These are phyloP conservation scores for Rubia balearica DNA, from an alignment of 305 asterid genomes.

Conservation along the genomic window DNA sequence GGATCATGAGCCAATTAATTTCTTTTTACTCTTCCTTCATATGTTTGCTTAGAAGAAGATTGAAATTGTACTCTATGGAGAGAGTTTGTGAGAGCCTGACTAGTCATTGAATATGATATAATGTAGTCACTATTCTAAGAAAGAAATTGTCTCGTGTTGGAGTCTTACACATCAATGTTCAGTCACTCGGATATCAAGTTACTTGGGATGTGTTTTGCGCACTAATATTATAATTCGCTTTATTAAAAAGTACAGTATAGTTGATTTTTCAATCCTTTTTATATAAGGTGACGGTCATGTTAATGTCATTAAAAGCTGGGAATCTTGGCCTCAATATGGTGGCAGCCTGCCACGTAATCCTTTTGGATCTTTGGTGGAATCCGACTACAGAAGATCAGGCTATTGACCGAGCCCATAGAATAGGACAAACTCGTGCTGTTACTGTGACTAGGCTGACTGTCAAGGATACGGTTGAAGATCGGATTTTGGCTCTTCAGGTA, in stretches of 20 bases:
- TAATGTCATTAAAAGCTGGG: constrained; percentile 99
- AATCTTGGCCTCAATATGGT: constrained; percentile 98
- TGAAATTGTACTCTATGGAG: background rate
- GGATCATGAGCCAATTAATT: background rate
- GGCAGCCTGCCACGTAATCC: constrained; percentile 92
- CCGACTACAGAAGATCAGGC: constrained; percentile 99
- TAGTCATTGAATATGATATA: background rate
- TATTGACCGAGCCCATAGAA: constrained; percentile 95
- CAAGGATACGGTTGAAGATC: constrained; percentile 91
- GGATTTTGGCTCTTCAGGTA: constrained; percentile 95
- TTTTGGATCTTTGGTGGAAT: constrained; percentile 99
- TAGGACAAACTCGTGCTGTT: constrained; percentile 92
- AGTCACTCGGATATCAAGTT: background rate
- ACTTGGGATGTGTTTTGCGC: background rate
- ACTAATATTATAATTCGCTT: background rate
- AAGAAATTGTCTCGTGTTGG: background rate
- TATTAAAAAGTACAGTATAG: background rate
- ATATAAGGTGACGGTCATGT: constrained; percentile 89
- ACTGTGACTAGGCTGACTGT: constrained; percentile 85
- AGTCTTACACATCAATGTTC: background rate
- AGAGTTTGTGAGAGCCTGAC: background rate
- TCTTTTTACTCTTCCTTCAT: background rate
- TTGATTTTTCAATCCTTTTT: background rate
- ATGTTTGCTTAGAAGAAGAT: background rate
- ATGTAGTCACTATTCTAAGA: background rate